Evolutionary conservation across 176 grass and related monocot species (phyloP).

Genomic region (Aegilops tauschii): DNA sequence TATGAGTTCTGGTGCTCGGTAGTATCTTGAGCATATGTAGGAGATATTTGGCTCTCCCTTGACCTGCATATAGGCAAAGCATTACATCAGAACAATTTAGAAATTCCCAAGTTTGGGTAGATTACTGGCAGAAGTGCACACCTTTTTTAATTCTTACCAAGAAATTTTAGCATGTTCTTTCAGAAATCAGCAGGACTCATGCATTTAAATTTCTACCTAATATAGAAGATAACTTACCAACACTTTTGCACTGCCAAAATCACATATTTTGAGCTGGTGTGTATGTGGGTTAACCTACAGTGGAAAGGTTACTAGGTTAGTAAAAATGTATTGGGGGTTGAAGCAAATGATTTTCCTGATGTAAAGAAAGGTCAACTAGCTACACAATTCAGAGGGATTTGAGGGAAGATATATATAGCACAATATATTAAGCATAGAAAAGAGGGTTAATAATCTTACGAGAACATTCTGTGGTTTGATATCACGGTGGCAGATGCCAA

Average conservation of each 20-base stretch:
- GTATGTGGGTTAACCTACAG: constrained; percentile 57
- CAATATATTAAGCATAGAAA: constrained; percentile 14
- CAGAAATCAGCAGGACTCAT: not conserved
- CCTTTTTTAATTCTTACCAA: constrained; percentile 20
- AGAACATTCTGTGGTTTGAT: constrained; percentile 98
- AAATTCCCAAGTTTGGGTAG: not conserved
- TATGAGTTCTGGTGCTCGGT: constrained; percentile 95
- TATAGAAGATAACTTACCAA: constrained; percentile 49
- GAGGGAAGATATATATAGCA: not conserved
- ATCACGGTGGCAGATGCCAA: constrained; percentile 98
- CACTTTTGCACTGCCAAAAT: constrained; percentile 58
- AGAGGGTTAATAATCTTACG: constrained; percentile 50
- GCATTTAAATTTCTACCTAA: constrained; percentile 4
- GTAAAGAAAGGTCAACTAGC: not conserved
- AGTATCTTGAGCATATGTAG: constrained; percentile 99
- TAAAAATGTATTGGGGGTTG: not conserved
- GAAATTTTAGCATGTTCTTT: not conserved
- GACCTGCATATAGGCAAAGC: constrained; percentile 45
- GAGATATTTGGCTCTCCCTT: constrained; percentile 98
- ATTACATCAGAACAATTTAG: not conserved
- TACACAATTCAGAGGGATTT: not conserved
- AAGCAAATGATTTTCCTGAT: too few species aligned
- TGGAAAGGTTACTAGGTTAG: not conserved
- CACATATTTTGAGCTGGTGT: constrained; percentile 61
- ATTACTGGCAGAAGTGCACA: not conserved